Conservation (phyloP, 164 flowering plant genomes). For the Magnolia sinica region DNA sequence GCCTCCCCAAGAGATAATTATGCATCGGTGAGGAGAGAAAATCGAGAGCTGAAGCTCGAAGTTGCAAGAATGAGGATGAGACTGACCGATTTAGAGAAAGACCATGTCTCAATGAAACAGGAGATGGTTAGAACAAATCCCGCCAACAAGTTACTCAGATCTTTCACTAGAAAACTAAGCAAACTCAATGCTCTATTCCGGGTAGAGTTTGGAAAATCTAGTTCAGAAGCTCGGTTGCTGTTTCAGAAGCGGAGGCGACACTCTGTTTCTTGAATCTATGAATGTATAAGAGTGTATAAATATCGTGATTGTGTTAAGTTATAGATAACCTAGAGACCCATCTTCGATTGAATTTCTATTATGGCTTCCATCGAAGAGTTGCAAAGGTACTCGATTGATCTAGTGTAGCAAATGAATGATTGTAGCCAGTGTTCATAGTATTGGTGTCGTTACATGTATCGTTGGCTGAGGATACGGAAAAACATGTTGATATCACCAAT, state of each 20-base stretch:
- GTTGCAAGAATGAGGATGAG: slow-evolving; percentile 98
- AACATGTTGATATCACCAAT: no score
- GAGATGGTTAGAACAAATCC: slow-evolving; percentile 73
- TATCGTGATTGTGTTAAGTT: background rate
- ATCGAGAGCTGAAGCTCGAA: slow-evolving; percentile 91
- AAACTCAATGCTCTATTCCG: slow-evolving; percentile 65
- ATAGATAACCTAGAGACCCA: background rate
- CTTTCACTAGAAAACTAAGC: slow-evolving; percentile 63
- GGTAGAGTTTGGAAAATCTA: slow-evolving; percentile 41
- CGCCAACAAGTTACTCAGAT: slow-evolving; percentile 65
- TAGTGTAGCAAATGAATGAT: background rate
- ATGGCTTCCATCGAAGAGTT: background rate
- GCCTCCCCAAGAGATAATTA: slow-evolving; percentile 95
- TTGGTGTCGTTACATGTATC: no score
- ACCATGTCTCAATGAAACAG: slow-evolving; percentile 92
- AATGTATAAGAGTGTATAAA: background rate
- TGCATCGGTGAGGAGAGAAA: slow-evolving; percentile 95
- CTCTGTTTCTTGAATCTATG: slow-evolving; percentile 38
- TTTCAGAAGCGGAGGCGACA: slow-evolving; percentile 71
- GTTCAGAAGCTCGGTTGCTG: slow-evolving; percentile 58
- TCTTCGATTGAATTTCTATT: background rate
- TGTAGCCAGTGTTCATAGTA: background rate
- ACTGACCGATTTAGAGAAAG: slow-evolving; percentile 88
- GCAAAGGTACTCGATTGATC: background rate
- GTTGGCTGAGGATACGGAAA: no score